These are phyloP conservation scores for Pestalotiopsis fici DNA, from an alignment of 2,329 filamentous ascomycete genomes.

Conservation along the genomic window DNA sequence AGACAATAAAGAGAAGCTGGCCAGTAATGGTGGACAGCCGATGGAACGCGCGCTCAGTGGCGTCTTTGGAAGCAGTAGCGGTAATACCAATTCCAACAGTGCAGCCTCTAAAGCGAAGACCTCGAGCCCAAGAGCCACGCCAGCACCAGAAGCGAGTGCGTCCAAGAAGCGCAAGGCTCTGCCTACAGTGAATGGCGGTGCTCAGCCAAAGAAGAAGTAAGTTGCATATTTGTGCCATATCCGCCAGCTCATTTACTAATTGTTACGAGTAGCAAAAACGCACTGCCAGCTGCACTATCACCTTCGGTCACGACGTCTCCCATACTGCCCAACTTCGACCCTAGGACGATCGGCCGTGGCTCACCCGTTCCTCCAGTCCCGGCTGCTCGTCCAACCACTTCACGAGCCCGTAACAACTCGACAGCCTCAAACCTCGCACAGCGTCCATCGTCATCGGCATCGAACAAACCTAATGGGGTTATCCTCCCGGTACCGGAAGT, in stretches of 20 bases:
- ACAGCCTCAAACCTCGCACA: constrained; percentile 60
- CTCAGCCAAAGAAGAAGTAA: constrained; percentile 76
- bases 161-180: constrained; percentile 73
- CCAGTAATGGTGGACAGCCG: constrained; percentile 44
- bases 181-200: constrained; percentile 59
- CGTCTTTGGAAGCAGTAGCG: constrained; percentile 38
- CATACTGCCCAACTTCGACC: constrained; percentile 69
- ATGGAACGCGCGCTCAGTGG: constrained; percentile 72
- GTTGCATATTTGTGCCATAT: constrained; percentile 24
- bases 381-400: constrained; percentile 63
- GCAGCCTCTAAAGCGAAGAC: constrained; percentile 55
- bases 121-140: constrained; percentile 69
- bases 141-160: constrained; percentile 55
- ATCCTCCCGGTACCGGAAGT: constrained; percentile 38
- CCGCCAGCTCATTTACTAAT: not conserved
- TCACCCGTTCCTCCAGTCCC: constrained; percentile 61
- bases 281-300: constrained; percentile 56
- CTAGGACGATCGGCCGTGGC: constrained; percentile 46
- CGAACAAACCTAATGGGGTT: constrained; percentile 61
- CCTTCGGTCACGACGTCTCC: constrained; percentile 77
- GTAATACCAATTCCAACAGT: constrained; percentile 29
- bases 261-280: constrained; percentile 23
- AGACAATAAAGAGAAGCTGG: constrained; percentile 62
- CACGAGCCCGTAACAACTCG: constrained; percentile 76
- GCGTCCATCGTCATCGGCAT: constrained; percentile 60